These are phyloP conservation scores for Pichia pseudocactophila DNA, from an alignment of 805 yeast genomes.

Conservation along the genomic window DNA sequence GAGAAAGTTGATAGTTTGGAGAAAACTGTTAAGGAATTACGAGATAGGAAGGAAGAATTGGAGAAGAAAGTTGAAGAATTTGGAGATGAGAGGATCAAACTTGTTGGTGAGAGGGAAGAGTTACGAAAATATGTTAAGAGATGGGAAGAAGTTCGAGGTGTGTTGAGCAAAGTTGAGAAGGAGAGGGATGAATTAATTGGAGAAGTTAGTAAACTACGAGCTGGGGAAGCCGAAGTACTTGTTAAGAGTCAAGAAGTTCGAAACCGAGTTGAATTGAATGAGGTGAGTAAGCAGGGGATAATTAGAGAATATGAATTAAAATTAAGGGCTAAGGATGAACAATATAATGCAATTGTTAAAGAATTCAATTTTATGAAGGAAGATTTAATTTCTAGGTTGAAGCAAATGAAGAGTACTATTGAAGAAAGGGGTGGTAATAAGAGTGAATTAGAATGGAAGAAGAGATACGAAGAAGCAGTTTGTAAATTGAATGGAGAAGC, in stretches of 20 bases:
- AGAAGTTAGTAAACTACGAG: slow-evolving; percentile 11
- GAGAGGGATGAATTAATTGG: slow-evolving; percentile 14
- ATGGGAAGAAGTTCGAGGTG: slow-evolving; percentile 7
- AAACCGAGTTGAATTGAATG: slow-evolving; percentile 1
- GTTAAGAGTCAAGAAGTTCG: slow-evolving; percentile 12
- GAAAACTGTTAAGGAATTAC: slow-evolving; percentile 1
- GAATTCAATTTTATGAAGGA: slow-evolving; percentile 28
- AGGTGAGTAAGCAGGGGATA: not conserved
- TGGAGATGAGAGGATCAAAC: slow-evolving; percentile 2
- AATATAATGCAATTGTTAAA: slow-evolving; percentile 15
- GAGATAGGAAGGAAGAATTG: not conserved
- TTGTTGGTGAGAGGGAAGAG: not conserved
- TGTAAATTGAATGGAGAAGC: slow-evolving; percentile 6
- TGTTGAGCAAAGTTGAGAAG: slow-evolving; percentile 13
- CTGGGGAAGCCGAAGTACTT: slow-evolving; percentile 16
- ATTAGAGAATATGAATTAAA: slow-evolving; percentile 16
- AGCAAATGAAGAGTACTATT: slow-evolving; percentile 16
- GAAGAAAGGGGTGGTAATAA: slow-evolving; percentile 10
- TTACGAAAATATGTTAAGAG: not conserved
- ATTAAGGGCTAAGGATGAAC: slow-evolving; percentile 15
- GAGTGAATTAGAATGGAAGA: slow-evolving; percentile 3
- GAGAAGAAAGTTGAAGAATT: not conserved
- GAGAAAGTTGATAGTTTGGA: slow-evolving; percentile 2
- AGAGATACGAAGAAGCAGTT: slow-evolving; percentile 2
- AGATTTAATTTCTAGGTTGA: slow-evolving; percentile 23